These are phyloP conservation scores for Schwanniomyces polymorphus DNA, from an alignment of 805 yeast species.

Conservation along the genomic window DNA sequence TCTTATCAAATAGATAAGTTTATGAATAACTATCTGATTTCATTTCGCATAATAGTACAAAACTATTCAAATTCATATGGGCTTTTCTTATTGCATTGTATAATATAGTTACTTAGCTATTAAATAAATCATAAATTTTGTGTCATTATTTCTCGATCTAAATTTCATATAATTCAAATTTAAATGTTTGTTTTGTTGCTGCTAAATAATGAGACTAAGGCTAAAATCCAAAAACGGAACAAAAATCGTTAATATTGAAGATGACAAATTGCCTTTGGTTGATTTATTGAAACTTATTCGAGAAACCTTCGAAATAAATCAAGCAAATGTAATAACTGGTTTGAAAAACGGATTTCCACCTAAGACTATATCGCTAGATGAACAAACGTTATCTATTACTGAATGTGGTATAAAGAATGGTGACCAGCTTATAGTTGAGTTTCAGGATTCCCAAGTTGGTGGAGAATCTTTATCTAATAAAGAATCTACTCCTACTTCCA, in stretches of 20 bases:
- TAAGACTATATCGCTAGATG: conserved; percentile 32
- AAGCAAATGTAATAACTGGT: conserved; percentile 4
- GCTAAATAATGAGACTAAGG: conserved; percentile 12
- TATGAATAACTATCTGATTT: neutral
- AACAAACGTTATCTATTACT: conserved; percentile 21
- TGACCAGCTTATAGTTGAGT: conserved; percentile 52
- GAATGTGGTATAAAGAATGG: conserved; percentile 55
- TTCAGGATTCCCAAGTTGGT: conserved; percentile 2
- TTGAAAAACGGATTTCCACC: conserved; percentile 67
- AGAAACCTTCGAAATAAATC: neutral
- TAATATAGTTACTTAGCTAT: neutral
- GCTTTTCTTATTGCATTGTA: neutral
- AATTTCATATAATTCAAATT: neutral
- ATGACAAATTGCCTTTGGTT: conserved; percentile 4
- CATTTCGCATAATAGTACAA: neutral
- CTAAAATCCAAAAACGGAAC: conserved; percentile 11
- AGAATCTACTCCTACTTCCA: conserved; percentile 2
- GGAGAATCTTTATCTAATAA: neutral
- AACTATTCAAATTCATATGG: neutral
- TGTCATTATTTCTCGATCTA: neutral
- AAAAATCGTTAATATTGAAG: conserved; percentile 5
- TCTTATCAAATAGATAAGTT: neutral
- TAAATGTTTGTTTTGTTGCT: neutral
- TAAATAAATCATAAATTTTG: neutral
- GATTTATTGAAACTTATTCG: conserved; percentile 7